These are phyloP conservation scores for Diaporthe sp. DNA, from an alignment of 2,329 filamentous ascomycete genomes.

Conservation along the genomic window DNA sequence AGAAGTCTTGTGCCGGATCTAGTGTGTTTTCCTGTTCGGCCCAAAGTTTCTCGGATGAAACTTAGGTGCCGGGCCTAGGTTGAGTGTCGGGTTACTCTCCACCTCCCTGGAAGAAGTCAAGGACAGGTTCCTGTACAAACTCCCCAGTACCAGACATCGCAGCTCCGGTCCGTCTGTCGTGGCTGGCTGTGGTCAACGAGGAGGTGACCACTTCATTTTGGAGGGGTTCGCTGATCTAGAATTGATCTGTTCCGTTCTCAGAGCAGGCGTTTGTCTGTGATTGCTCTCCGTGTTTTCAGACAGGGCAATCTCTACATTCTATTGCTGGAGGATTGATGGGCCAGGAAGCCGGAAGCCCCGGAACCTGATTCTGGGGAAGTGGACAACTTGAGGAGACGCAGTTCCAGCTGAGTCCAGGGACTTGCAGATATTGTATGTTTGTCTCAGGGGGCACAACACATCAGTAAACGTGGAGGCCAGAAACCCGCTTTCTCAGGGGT, in stretches of 20 bases:
- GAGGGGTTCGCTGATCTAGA: neutral
- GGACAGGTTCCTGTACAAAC: no score
- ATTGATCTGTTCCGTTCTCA: neutral
- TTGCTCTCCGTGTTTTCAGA: neutral
- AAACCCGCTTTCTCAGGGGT: conserved; percentile 17
- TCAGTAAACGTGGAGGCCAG: neutral
- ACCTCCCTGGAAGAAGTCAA: no score
- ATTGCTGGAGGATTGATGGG: no score
- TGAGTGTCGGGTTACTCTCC: neutral
- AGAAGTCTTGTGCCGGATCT: neutral
- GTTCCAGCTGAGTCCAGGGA: neutral
- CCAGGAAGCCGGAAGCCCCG: no score
- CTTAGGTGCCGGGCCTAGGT: neutral
- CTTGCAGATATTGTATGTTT: neutral
- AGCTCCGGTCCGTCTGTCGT: no score
- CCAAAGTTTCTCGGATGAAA: neutral
- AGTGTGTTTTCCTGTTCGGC: neutral
- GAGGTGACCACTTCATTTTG: neutral
- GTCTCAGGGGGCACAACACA: neutral
- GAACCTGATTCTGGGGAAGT: neutral
- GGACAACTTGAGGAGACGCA: neutral
- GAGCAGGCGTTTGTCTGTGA: neutral
- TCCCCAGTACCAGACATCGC: no score
- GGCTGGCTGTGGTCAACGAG: neutral
- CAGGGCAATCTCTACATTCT: neutral